Evolutionary conservation across 257 asterid species (phyloP), one percentile per base, ranked within the genome.

Genomic region (Perilla frutescens): DNA sequence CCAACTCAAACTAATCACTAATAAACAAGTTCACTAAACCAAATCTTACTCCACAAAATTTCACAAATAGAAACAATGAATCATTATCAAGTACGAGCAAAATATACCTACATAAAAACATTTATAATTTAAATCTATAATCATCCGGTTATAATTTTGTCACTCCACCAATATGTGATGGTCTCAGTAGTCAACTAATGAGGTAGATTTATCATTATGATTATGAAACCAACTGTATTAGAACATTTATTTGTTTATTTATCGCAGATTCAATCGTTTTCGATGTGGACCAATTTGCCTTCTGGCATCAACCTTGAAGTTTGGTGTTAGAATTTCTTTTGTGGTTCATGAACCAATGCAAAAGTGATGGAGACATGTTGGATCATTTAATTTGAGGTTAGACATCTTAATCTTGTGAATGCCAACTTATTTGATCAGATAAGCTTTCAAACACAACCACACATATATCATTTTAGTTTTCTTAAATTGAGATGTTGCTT

Each of bases 271-370:
- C 26, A 36, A 36, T 60, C 66, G 6, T 60, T 60, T 39, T 61
- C 50, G 1, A 4, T 39, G 76, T 76, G 80, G 70, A 13, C 75
- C 61, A 5, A 6, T 48, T 72, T 70, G 6, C 59, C 5, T 65
- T 47, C 54, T 66, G 78, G 61, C 71, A 78, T 78, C 76, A 78
- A 61, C 76, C 7, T 78, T 13, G 34, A 51, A 43, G 55, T 78
- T 72, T 60, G 76, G 72, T 43, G 41, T 26, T 10, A 7, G 12
- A 62, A n/a, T 11, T 67, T 15, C 47, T 15, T 65, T 66, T 7
- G 44, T 7, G 68, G 41, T 6, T 8, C n/a, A 65, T 14, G 41
- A 48, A 60, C 47, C 59, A 59, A 39, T 31, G 6, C 6, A 60
- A 49, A 59, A 37, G 48, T 64, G 57, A 47, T 7, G 6, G 55